Conservation (phyloP, 2,329 filamentous ascomycete species). For the Trichocomaceae sp. region DNA sequence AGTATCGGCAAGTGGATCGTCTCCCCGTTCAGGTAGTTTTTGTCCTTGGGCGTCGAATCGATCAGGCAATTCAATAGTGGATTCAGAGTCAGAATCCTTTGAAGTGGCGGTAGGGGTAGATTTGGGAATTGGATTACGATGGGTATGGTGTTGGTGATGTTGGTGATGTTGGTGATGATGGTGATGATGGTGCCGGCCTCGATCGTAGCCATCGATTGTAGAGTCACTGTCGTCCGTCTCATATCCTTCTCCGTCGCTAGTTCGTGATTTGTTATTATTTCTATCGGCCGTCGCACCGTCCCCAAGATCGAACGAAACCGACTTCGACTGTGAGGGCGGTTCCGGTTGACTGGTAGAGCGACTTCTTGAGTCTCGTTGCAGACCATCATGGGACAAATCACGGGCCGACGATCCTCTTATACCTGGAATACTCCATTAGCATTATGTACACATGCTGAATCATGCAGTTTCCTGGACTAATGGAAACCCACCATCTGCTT, state of each 20-base stretch:
- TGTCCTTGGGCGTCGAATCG: conserved; percentile 39
- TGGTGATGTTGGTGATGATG: conserved; percentile 18
- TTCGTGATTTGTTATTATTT: neutral
- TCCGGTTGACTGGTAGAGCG: conserved; percentile 20
- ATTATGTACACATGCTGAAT: neutral
- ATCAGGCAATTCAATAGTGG: conserved; percentile 39
- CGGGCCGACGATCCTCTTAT: conserved; percentile 15
- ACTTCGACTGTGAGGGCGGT: conserved; percentile 24
- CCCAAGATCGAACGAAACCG: conserved; percentile 28
- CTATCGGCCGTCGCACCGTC: conserved; percentile 11
- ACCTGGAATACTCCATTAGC: conserved; percentile 17
- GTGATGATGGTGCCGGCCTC: conserved; percentile 19
- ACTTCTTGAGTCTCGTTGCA: conserved; percentile 9
- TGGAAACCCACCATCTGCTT: conserved; percentile 39
- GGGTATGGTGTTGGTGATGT: conserved; percentile 12
- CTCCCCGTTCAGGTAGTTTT: conserved; percentile 26
- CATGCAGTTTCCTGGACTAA: conserved; percentile 13
- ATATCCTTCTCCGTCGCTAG: conserved; percentile 28
- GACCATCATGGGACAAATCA: neutral
- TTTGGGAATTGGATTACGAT: neutral
- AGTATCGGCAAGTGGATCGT: conserved; percentile 29
- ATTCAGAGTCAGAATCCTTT: conserved; percentile 33
- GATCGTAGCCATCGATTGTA: conserved; percentile 24
- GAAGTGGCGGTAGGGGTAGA: conserved; percentile 7
- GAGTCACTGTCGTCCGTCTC: conserved; percentile 40